Evolutionary conservation across 257 asterid species (phyloP), one percentile per base, ranked within the genome.

Genomic region (Ocimum tenuiflorum): DNA sequence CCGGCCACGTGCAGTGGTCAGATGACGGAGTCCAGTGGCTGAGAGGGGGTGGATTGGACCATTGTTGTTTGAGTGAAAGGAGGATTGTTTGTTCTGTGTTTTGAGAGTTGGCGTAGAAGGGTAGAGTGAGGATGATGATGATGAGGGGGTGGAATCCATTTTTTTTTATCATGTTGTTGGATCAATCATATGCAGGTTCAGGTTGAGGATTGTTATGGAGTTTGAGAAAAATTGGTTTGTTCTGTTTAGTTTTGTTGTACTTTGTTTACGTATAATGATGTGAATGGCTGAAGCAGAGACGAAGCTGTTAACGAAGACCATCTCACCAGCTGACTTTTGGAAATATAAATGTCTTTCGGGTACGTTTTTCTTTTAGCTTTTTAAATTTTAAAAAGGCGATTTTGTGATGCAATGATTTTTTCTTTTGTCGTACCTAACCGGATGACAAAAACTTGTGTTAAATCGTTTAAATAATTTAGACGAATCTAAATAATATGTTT

Each of bases 1-100:
- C 97, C 0, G 87, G 78, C 98, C 98, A 92, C 1, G 50, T 48
- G 80, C 96, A 92, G 69, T 80, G 98, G 57, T 79, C 72, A 1
- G 90, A 78, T 0, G 94, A 75, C 0, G 71, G 36, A 1, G 60
- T 74, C 98, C 98, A 92, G 77, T 79, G 87, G 63, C 53, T 19
- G 68, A 92, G 78, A 46, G 76, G 56, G 27, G 89, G 41, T 31
- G 94, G 87, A 54, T 74, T 60, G 58, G 72, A 65, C 94, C 94
- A 92, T 69, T 77, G 74, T 0, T 76, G 76, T 67, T 84, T 84
- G 29, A 92, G 81, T 7, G 57, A 46, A 27, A 89, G 81, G 42
- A 92, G 85, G 64, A 75, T 84, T 62, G 80, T 8, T 3, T 38
- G 74, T 76, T 89, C 98, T 69, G 73, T 61, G 20, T 17, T 59